Conservation (phyloP, 2,329 filamentous ascomycete genomes). For the Domatiomyces globalis region DNA sequence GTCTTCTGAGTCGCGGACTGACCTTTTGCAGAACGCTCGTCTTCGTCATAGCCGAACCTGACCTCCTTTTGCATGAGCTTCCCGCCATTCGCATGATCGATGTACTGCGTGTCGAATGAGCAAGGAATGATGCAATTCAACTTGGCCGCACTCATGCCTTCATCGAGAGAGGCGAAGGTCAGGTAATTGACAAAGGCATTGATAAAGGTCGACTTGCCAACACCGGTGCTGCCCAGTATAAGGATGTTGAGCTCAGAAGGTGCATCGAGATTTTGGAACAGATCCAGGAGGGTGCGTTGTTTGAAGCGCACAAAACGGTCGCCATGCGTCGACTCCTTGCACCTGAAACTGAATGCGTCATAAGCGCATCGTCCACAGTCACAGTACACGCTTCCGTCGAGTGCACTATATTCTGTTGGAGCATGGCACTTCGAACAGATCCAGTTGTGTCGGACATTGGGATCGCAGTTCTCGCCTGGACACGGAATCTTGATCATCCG, state of each 20-base stretch:
- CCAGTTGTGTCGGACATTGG: constrained; percentile 11
- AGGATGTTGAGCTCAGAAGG: constrained; percentile 30
- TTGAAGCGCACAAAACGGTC: constrained; percentile 14
- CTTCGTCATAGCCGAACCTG: constrained; percentile 20
- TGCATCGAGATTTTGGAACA: constrained; percentile 18
- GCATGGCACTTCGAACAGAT: constrained; percentile 19
- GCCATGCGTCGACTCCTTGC: constrained; percentile 19
- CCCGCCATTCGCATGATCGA: constrained; percentile 17
- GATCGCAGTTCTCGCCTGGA: constrained; percentile 19
- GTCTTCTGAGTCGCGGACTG: constrained; percentile 28
- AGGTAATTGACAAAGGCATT: constrained; percentile 38
- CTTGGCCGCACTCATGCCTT: constrained; percentile 22
- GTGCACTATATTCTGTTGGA: constrained; percentile 20
- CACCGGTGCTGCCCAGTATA: constrained; percentile 35
- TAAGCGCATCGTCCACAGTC: constrained; percentile 24
- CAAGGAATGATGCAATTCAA: constrained; percentile 28
- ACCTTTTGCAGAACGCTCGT: constrained; percentile 23
- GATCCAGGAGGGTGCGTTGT: constrained; percentile 8
- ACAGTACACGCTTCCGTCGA: constrained; percentile 25
- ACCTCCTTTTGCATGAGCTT: constrained; percentile 21
- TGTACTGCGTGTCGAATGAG: constrained; percentile 26
- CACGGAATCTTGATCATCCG: constrained; percentile 24
- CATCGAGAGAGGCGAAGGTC: constrained; percentile 23
- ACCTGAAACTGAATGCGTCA: constrained; percentile 22
- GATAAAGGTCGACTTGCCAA: constrained; percentile 38